A percentile compares a stretch with the other conserved stretches of the same genome.
phyloP scores from a whole-genome alignment of 495 filamentous ascomycete species.

The Aspergillus nanangensis region DNA sequence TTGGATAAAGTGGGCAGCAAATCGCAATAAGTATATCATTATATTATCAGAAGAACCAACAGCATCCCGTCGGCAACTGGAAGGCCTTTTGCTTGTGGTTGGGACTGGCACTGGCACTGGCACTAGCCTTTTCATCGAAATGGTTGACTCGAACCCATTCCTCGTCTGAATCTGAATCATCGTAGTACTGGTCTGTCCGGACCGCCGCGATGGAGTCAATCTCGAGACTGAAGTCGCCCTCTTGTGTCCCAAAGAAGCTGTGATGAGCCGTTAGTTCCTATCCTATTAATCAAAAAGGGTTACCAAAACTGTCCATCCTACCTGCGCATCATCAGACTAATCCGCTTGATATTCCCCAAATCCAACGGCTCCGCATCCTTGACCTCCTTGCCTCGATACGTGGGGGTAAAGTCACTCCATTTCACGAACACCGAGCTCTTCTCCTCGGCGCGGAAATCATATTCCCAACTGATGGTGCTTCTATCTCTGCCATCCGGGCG shows the following conservation, averaged over 20 bases:
- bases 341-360: slow-evolving; percentile 51
- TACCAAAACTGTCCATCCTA: slow-evolving; percentile 24
- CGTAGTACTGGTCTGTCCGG: slow-evolving; percentile 15
- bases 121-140: background rate
- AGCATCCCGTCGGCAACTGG: background rate
- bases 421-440: slow-evolving; percentile 38
- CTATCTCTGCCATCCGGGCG: slow-evolving; percentile 58
- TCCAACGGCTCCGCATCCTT: slow-evolving; percentile 54
- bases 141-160: background rate
- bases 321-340: slow-evolving; percentile 79
- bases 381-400: slow-evolving; percentile 64
- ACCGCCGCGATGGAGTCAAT: slow-evolving; percentile 48
- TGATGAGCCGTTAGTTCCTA: slow-evolving; percentile 7
- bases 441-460: slow-evolving; percentile 20
- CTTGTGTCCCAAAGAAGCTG: slow-evolving; percentile 73
- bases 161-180: slow-evolving; percentile 1
- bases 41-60: background rate
- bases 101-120: too few species aligned
- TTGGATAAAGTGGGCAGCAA: background rate
- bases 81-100: background rate
- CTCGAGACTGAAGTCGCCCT: slow-evolving; percentile 61
- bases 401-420: slow-evolving; percentile 63
- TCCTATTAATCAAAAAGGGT: too few species aligned
- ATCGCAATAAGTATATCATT: background rate
- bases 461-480: slow-evolving; percentile 53